Base-by-base conservation (phyloP, 768 basidiomycete genomes). In the Imleria badia region DNA sequence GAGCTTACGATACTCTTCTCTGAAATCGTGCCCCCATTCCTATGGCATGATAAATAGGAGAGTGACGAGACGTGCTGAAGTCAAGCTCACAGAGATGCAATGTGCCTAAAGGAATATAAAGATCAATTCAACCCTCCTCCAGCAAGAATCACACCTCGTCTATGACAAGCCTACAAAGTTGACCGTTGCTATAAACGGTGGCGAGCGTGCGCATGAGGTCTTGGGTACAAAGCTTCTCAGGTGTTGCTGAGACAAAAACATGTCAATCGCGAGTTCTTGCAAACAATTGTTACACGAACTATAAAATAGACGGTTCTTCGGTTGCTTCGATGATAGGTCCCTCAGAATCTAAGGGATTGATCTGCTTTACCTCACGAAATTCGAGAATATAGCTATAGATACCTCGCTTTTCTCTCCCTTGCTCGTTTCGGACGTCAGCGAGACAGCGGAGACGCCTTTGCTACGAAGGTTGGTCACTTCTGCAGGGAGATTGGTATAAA, bases 21-120 rank as follows among this genome's bases (percentile, higher is more conserved):
- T 82, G 65, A 91, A 91, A 61, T 90, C 84, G 45, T 91, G 89
- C 0, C 89, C 89, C 91, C 89, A 92, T 76, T 91, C 90, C 86
- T 90, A 58, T 29, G 2, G 17, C n/a, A 17, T 19, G 17, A 20
- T 55, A 0, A 59, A 35, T 10, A 22, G 20, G 9, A n/a, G 12
- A n/a, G n/a, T 13, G 36, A 29, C 5, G 1, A 38, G 10, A 40
- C 10, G 23, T 30, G 20, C 6, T 5, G 14, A 38, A 22, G 13
- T 39, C 30, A n/a, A 38, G 56, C 77, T 61, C 58, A 88, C 89
- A 19, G 89, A 91, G 59, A 92, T 90, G 60, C 91, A 91, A 67
- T 92, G 89, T 2, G 89, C 91, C 87, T 89, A 34, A 29, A 20
- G 11, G 4, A n/a, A 19, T 33, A 15, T 52, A 43, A 33, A 50